phyloP scores from a whole-genome alignment of 2,329 filamentous ascomycete genomes.

The Emmonsia crescens region DNA sequence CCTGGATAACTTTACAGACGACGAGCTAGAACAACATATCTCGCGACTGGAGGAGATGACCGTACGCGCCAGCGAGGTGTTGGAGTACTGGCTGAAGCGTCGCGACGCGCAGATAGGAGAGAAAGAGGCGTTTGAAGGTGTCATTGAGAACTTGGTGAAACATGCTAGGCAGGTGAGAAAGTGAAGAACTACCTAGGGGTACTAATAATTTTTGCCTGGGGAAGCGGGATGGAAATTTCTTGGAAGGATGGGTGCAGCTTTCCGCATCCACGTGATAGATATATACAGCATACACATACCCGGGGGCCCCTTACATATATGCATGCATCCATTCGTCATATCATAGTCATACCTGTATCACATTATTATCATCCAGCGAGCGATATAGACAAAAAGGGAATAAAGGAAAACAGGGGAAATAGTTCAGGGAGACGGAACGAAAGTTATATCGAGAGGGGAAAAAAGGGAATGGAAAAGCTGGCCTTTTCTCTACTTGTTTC shows the following conservation, averaged over 20 bases:
- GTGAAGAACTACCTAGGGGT: constrained; percentile 28
- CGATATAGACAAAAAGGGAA: neutral
- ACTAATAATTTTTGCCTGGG: neutral
- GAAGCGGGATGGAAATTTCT: neutral
- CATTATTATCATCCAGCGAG: neutral
- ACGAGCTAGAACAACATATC: constrained; percentile 64
- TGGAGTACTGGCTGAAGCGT: constrained; percentile 80
- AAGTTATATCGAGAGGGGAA: neutral
- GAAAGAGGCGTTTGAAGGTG: constrained; percentile 86
- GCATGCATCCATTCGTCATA: neutral
- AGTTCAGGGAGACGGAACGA: neutral
- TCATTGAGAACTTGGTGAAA: constrained; percentile 93
- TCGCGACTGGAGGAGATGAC: constrained; percentile 58
- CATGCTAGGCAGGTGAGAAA: constrained; percentile 79
- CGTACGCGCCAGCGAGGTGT: constrained; percentile 59
- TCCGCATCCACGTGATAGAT: neutral
- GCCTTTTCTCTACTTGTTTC: neutral
- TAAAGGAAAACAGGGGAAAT: neutral
- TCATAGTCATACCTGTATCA: neutral
- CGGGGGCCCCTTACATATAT: neutral
- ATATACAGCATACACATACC: neutral
- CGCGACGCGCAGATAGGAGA: constrained; percentile 82
- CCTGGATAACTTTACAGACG: constrained; percentile 64
- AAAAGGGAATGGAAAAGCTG: neutral
- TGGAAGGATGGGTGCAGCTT: neutral